Evolutionary conservation across 805 yeast genomes (phyloP), one percentile per base, ranked within the genome.

Genomic region (Debaryomyces castellii): DNA sequence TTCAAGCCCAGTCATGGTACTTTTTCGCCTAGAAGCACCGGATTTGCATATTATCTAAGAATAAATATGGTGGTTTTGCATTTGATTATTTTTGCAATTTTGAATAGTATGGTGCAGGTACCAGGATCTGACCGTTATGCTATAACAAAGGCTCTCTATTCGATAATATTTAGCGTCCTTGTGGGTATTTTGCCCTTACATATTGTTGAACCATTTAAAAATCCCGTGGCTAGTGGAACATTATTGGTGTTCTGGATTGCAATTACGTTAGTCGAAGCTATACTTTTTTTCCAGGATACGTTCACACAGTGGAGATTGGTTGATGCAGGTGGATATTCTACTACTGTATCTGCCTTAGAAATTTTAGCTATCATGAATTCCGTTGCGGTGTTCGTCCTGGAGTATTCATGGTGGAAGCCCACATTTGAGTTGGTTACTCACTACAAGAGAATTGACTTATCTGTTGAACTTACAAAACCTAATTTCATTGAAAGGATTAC

Each of bases 401-500:
- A 81, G 51, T 57, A 63, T 18, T 18, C 40, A 17, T 48, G 41
- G 24, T 70, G 72, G 72, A 54, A 57, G 16, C 81, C 85, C 5
- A 60, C 70, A n/a, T 57, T 62, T 16, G 66, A 66, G 37, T 55
- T 80, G 21, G 39, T 54, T 3, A 57, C 61, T 1, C 66, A 66
- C 39, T 74, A 63, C 48, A 36, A 38, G 8, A 42, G 41, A 32
- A 44, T 52, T 16, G 51, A 59, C 6, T 63, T 53, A 9, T 46
- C 62, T 5, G 39, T 32, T 11, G 38, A 33, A 16, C 47, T 59
- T n/a, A 34, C 40, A 8, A 44, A 43, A 18, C 69, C 72, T 5
- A 69, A 65, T 21, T 39, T 71, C n/a, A 54, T 73, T 35, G 71
- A 73, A 11, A 58, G 63, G 34, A 51, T 74, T 24, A 68, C 80